Conservation (phyloP, 2,329 filamentous ascomycete species). For the Rasamsonia emersonii region DNA sequence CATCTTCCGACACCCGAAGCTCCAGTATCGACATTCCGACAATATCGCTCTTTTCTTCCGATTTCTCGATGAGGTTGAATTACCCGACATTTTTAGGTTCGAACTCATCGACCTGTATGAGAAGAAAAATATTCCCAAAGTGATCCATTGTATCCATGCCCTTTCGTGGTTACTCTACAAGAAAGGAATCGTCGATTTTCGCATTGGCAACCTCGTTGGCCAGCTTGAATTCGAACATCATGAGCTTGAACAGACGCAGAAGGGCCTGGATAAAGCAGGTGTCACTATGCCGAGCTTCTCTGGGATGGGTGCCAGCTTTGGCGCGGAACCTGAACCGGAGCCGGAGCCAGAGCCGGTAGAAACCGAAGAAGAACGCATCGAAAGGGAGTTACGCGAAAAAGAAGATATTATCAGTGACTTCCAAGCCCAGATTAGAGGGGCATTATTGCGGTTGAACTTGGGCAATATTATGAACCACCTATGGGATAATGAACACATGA, state of each 20-base stretch:
- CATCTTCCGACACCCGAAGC: conserved; percentile 75
- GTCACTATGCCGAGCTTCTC: conserved; percentile 96
- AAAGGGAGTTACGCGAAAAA: conserved; percentile 71
- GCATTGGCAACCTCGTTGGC: conserved; percentile 92
- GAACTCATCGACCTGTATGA: conserved; percentile 97
- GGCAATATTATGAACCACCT: conserved; percentile 78
- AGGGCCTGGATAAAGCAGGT: conserved; percentile 90
- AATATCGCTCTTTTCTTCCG: conserved; percentile 96
- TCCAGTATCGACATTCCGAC: conserved; percentile 94
- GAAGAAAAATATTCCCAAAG: conserved; percentile 98
- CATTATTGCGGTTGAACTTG: conserved; percentile 65
- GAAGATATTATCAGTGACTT: conserved; percentile 66
- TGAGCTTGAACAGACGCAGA: conserved; percentile 93
- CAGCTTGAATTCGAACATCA: conserved; percentile 97
- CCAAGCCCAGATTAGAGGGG: conserved; percentile 79
- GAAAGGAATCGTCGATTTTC: conserved; percentile 88
- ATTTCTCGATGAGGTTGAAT: conserved; percentile 80
- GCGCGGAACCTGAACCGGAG: conserved; percentile 69
- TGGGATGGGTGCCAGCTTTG: conserved; percentile 93
- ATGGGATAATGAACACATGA: conserved; percentile 72
- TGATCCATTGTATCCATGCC: conserved; percentile 97
- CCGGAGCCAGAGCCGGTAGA: conserved; percentile 58
- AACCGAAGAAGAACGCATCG: conserved; percentile 80
- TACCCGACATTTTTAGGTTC: conserved; percentile 93
- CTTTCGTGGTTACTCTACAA: conserved; percentile 95